Evolutionary conservation across 495 filamentous ascomycete genomes (phyloP).

Genomic region (Aspergillus bertholletiae): DNA sequence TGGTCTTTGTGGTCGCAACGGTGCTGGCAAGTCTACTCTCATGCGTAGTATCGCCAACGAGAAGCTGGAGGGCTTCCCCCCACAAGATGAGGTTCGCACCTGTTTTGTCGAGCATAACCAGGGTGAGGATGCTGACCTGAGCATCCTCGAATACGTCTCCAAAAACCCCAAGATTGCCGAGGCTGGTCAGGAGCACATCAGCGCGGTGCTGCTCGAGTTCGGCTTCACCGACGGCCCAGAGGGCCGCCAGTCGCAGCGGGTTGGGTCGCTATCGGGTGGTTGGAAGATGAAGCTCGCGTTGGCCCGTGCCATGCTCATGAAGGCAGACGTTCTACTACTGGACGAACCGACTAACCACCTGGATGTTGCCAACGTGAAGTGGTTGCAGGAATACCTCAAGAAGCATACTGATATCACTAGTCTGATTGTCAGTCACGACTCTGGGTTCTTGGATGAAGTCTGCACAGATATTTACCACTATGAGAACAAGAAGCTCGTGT

Average conservation of each 20-base stretch:
- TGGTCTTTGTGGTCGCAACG: conserved; percentile 93
- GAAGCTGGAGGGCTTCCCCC: conserved; percentile 95
- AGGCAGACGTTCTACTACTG: conserved; percentile 89
- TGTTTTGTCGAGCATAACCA: conserved; percentile 99
- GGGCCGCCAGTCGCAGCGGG: conserved; percentile 79
- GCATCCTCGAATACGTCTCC: conserved; percentile 83
- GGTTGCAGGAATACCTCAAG: conserved; percentile 94
- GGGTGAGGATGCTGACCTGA: conserved; percentile 93
- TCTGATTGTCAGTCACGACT: conserved; percentile 98
- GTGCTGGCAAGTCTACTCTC: conserved; percentile 95
- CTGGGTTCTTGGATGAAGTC: conserved; percentile 91
- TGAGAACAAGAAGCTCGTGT: conserved; percentile 92
- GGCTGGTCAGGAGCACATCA: conserved; percentile 76
- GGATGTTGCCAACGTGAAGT: conserved; percentile 93
- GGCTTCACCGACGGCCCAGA: conserved; percentile 89
- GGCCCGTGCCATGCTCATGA: conserved; percentile 93
- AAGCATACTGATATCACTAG: conserved; percentile 93
- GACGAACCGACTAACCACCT: conserved; percentile 99
- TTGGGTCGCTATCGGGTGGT: conserved; percentile 94
- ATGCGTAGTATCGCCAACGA: conserved; percentile 95
- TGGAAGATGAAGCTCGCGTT: conserved; percentile 99
- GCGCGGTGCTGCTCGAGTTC: conserved; percentile 78
- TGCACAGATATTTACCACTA: conserved; percentile 99
- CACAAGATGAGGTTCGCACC: conserved; percentile 83
- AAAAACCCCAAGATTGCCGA: conserved; percentile 78